Evolutionary conservation across 345 rosid genomes (phyloP), one percentile per base, ranked within the genome.

Genomic region (Dovyalis caffra): DNA sequence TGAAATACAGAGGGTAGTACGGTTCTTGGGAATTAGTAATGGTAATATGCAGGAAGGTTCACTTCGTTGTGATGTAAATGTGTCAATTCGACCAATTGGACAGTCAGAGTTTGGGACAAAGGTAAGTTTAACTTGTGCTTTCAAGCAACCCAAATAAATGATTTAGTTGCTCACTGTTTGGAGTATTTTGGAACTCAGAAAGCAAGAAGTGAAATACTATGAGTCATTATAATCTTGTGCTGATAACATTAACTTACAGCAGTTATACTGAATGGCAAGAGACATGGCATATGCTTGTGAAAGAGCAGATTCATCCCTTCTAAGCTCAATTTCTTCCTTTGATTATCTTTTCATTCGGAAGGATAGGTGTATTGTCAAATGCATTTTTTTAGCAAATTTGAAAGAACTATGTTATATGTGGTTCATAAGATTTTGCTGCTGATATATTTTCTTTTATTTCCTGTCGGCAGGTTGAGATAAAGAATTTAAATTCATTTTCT

Each of bases 11-110:
- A 83, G 97, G 86, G 72, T 95, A 81, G 98, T 88, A 28, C 89
- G 92, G 66, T 93, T 88, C 84, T 81, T 95, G 78, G 97, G 93
- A 40, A 85, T 91, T 8, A 83, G 98, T 64, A 91, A 95, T 85
- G 98, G 98, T 57, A 92, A 95, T 84, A 92, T 92, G 93, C 94
- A 92, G 76, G 97, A 92, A 90, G 99, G 97, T 28, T 95, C 98
- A 33, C 94, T 95, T 78, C 92, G 98, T 0, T 95, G 97, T 62
- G 98, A 95, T 74, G 99, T 95, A n/a, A 95, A 95, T 74, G 86
- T 95, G 74, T 95, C 99, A 47, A 82, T 95, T 70, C 89, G 98
- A 70, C 99, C 99, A 8, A 68, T 86, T 75, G 98, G 94, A 21
- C 96, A 89, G 74, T 33, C 68, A 49, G 86, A 95, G 80, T 92